Evolutionary conservation across 129 eudicot species (phyloP), one percentile per base, ranked within the genome.

Genomic region (Sambucus nigra): DNA sequence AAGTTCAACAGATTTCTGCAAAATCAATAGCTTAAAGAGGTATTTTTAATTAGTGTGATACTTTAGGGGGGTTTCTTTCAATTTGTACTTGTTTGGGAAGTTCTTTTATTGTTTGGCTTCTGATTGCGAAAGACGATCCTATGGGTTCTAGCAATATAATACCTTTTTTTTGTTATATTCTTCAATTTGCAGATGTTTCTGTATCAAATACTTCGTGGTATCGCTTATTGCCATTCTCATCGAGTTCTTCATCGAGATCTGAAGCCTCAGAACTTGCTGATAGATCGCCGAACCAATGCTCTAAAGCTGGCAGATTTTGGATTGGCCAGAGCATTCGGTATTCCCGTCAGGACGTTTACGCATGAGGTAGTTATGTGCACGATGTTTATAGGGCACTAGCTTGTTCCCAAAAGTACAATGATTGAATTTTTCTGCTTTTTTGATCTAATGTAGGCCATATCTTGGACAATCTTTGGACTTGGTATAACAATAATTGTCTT

Each of bases 291-390:
- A 52, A 91, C 95, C 55, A 91, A 91, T 67, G 81, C 94, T 48
- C 64, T 91, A 26, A 91, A 91, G 73, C 89, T 91, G 47, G 98
- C 98, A 32, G 98, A 91, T 64, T 91, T 91, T 65, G 98, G 98
- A 64, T 57, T 91, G 76, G 98, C 95, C 57, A 85, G 98, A 64
- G 98, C 98, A 27, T 91, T 91, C 74, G 94, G 89, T 56, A 85
- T 85, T 58, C 95, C 95, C 69, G 94, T 91, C 56, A 79, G 95
- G 78, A 91, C 95, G 20, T 85, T 85, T 62, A 89, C 98, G 0
- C 98, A 85, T 44, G 94, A 91, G 95, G 95, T 86, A 68, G 79
- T 81, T 59, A 22, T 21, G 26, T 32, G 18, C 32, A 24, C 45
- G 50, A 54, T 25, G 38, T 32, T 17, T 35, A 20, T 19, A 19